Evolutionary conservation across 306 rosid genomes (phyloP).

Genomic region (Boehmeria nivea): DNA sequence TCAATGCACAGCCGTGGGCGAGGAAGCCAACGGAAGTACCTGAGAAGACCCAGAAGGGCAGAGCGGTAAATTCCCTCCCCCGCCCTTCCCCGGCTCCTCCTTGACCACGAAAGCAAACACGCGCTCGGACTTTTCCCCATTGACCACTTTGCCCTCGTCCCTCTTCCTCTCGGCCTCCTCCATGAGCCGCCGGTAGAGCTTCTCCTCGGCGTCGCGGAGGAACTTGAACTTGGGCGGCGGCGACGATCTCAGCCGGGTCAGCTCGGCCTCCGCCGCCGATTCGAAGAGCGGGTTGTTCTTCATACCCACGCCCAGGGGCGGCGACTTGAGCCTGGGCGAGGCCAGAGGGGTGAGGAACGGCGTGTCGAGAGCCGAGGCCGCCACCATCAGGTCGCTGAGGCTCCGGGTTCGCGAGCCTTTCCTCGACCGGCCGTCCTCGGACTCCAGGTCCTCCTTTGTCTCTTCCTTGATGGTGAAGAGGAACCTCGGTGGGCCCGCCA

Average conservation of each 20-base stretch:
- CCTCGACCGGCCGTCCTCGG: slow-evolving; percentile 71
- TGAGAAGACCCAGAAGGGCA: slow-evolving; percentile 63
- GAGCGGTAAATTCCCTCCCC: slow-evolving; percentile 32
- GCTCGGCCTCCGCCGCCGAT: slow-evolving; percentile 46
- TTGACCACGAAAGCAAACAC: slow-evolving; percentile 13
- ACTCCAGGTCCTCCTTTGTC: slow-evolving; percentile 80
- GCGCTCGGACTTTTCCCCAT: not conserved
- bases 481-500: slow-evolving; percentile 81
- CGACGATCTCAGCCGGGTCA: slow-evolving; percentile 56
- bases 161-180: slow-evolving; percentile 60
- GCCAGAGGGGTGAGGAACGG: slow-evolving; percentile 48
- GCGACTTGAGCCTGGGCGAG: slow-evolving; percentile 47
- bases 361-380: slow-evolving; percentile 48
- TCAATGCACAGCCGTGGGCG: slow-evolving; percentile 58
- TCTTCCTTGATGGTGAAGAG: slow-evolving; percentile 90
- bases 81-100: too few relatives aligned
- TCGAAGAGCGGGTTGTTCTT: slow-evolving; percentile 59
- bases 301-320: slow-evolving; percentile 36
- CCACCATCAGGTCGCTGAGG: slow-evolving; percentile 47
- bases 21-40: slow-evolving; percentile 78
- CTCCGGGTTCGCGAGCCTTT: slow-evolving; percentile 69
- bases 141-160: not conserved
- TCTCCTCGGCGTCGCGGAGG: slow-evolving; percentile 86
- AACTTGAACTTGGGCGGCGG: slow-evolving; percentile 89
- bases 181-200: slow-evolving; percentile 47